These are phyloP conservation scores for Aspergillus luchuensis DNA, from an alignment of 2,329 filamentous ascomycete species.

Conservation along the genomic window DNA sequence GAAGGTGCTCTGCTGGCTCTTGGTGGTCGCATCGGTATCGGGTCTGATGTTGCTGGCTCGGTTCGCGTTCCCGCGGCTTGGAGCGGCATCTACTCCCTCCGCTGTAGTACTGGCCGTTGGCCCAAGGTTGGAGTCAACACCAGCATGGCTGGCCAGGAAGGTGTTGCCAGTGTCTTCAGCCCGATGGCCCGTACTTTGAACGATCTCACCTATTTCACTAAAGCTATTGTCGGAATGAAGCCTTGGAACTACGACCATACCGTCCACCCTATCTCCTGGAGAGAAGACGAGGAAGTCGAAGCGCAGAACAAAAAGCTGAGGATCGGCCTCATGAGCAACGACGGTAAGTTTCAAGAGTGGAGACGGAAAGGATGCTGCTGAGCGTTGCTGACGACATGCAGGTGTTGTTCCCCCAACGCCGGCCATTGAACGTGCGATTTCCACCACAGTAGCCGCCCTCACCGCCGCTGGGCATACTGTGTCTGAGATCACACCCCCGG, in stretches of 20 bases:
- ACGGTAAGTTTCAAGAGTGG: conserved; percentile 50
- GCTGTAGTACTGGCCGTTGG: conserved; percentile 88
- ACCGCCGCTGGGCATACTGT: conserved; percentile 74
- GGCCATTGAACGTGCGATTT: conserved; percentile 75
- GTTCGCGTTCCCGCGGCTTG: conserved; percentile 87
- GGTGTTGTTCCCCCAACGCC: conserved; percentile 83
- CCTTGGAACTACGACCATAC: conserved; percentile 88
- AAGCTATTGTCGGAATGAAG: conserved; percentile 73
- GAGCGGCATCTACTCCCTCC: conserved; percentile 81
- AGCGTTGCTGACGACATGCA: conserved; percentile 24
- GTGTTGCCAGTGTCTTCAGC: conserved; percentile 83
- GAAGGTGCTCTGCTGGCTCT: conserved; percentile 81
- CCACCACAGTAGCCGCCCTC: conserved; percentile 70
- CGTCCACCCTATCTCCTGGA: conserved; percentile 83
- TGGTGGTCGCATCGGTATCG: conserved; percentile 82
- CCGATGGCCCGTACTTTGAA: conserved; percentile 86
- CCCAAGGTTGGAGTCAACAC: conserved; percentile 81
- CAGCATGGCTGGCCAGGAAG: conserved; percentile 91
- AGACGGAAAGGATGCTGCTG: not conserved
- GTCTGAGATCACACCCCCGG: conserved; percentile 64
- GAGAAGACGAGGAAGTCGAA: conserved; percentile 61
- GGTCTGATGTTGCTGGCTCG: conserved; percentile 87
- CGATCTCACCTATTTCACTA: conserved; percentile 83
- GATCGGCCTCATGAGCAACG: conserved; percentile 75
- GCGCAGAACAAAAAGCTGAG: conserved; percentile 65